Evolutionary conservation across 179 eudicot species (phyloP).

Genomic region (Patellifolia procumbens): DNA sequence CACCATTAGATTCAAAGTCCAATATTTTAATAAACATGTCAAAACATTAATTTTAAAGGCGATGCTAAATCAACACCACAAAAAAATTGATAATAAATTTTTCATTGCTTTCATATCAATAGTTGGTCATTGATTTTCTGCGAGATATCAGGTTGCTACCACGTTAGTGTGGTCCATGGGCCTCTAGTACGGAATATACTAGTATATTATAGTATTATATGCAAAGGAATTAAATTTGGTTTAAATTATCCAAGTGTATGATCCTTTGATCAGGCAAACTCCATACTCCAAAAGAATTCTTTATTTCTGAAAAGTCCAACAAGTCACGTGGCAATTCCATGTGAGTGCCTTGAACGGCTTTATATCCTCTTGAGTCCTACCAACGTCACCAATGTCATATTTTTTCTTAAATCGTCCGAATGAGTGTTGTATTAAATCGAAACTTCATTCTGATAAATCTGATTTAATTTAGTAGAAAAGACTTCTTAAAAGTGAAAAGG

Average conservation of each 20-base stretch:
- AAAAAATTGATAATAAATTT: too few relatives aligned
- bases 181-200: not conserved
- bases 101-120: not conserved
- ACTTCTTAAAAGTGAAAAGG: too few relatives aligned
- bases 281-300: not conserved
- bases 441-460: too few relatives aligned
- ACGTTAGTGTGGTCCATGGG: constrained; percentile 8
- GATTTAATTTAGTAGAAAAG: too few relatives aligned
- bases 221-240: not conserved
- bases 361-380: not conserved
- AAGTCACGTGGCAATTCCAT: constrained; percentile 16
- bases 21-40: too few relatives aligned
- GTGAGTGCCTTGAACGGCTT: not conserved
- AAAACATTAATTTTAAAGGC: too few relatives aligned
- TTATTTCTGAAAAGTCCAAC: not conserved
- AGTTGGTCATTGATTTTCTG: not conserved
- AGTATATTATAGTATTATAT: not conserved
- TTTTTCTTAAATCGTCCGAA: too few relatives aligned
- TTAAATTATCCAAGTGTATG: constrained; percentile 4
- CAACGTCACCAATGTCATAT: constrained; percentile 1
- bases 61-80: too few relatives aligned
- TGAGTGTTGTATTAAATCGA: not conserved
- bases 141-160: not conserved
- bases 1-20: too few relatives aligned
- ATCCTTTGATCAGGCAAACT: constrained; percentile 9